Percentiles rank a stretch among this genome's conserved stretches.
Evolutionary conservation across 805 yeast genomes (phyloP).

Genomic region (Teunomyces panamensis): DNA sequence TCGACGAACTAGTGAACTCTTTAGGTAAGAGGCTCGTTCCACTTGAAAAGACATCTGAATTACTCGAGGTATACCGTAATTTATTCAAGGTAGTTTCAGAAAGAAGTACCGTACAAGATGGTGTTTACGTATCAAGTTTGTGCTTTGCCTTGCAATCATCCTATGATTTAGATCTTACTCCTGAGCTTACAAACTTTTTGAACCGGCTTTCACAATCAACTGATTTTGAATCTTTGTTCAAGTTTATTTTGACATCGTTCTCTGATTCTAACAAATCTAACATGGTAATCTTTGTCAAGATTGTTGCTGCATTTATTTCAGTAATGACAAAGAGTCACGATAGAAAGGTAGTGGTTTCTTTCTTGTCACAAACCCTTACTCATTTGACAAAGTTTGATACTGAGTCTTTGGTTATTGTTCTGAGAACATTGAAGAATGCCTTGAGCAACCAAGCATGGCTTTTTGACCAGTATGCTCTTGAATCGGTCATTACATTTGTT

Average conservation of each 20-base stretch:
- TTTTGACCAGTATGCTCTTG: conserved; percentile 65
- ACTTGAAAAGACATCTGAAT: conserved; percentile 5
- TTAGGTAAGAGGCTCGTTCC: conserved; percentile 9
- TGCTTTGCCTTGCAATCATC: conserved; percentile 9
- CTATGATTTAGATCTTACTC: neutral
- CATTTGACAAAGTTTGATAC: conserved; percentile 7
- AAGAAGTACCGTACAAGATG: conserved; percentile 12
- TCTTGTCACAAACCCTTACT: conserved; percentile 26
- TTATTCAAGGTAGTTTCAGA: conserved; percentile 26
- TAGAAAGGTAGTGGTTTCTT: conserved; percentile 20
- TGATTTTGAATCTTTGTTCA: conserved; percentile 11
- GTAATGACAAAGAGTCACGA: conserved; percentile 11
- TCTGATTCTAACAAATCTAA: conserved; percentile 11
- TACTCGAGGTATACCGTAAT: conserved; percentile 12
- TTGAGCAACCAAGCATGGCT: conserved; percentile 54
- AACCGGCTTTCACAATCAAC: conserved; percentile 1
- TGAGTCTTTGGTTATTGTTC: conserved; percentile 9
- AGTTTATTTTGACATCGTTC: conserved; percentile 16
- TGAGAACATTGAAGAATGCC: conserved; percentile 32
- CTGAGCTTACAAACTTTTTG: conserved; percentile 1
- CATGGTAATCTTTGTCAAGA: conserved; percentile 14
- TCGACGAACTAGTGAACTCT: conserved; percentile 4
- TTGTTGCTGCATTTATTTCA: conserved; percentile 16
- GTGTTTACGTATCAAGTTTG: conserved; percentile 14
- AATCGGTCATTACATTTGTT: conserved; percentile 45